Conservation (phyloP, 2,329 filamentous ascomycete genomes). For the Fusarium sp. region DNA sequence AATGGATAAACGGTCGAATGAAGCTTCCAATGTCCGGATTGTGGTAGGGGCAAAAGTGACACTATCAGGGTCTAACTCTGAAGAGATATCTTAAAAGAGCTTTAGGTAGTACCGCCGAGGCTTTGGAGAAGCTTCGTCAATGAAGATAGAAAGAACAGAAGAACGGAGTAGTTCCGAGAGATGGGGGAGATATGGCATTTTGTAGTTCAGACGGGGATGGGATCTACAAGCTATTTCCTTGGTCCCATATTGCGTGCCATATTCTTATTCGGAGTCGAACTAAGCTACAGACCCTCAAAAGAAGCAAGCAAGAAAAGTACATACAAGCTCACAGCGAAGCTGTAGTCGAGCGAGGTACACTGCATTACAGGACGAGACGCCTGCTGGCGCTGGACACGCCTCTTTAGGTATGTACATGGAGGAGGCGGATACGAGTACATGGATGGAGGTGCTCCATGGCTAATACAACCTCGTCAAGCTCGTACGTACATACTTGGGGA, state of each 20-base stretch:
- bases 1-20: background rate
- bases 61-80: background rate
- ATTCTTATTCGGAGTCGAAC: conserved; percentile 19
- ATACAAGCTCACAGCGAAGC: conserved; percentile 19
- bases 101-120: conserved; percentile 11
- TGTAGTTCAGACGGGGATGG: conserved; percentile 36
- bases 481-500: conserved; percentile 1
- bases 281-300: conserved; percentile 30
- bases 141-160: conserved; percentile 25
- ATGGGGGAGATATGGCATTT: conserved; percentile 38
- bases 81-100: background rate
- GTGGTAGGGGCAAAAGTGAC: conserved; percentile 5
- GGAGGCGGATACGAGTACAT: conserved; percentile 31
- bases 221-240: conserved; percentile 34
- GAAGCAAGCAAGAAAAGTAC: conserved; percentile 5
- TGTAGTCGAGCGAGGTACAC: conserved; percentile 26
- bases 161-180: conserved; percentile 19
- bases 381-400: conserved; percentile 16
- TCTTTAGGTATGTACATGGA: conserved; percentile 26
- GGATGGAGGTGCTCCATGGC: conserved; percentile 26
- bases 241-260: conserved; percentile 24
- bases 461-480: conserved; percentile 31
- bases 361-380: conserved; percentile 30
- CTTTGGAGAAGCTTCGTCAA: conserved; percentile 21
- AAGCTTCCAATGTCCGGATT: conserved; percentile 2